Base-by-base conservation (phyloP, 1,139 yeast species). In the Blastobotrys raffinosifermentans region DNA sequence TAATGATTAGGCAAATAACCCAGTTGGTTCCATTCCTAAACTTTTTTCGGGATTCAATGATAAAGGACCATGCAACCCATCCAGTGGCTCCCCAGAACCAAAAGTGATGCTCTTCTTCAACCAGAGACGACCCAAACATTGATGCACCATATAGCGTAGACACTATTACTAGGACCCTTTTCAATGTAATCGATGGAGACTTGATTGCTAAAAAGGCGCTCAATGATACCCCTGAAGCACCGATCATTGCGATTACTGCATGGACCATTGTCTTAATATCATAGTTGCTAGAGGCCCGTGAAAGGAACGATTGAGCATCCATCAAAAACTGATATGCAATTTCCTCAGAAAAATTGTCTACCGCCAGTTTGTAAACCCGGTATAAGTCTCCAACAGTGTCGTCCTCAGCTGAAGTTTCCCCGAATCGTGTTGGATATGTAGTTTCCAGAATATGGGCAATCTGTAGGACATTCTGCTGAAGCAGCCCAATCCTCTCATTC, bases 71-170 rank as follows among this genome's bases (percentile, higher is more conserved):
- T 2, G 57, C 48, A 11, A 59, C 46, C 53, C 61, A 51, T 1
- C 63, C 67, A 0, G 75, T 61, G 0, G 75, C 63, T 13, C 78
- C 66, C 72, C 91, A 81, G 84, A 94, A 91, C 99, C 99, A 91
- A 11, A 87, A 62, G 55, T 87, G 96, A 54, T 91, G 95, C 54
- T 91, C 99, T 57, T 91, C 99, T 53, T 91, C 99, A n/a, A 91
- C 83, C 46, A 87, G 68, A 18, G 96, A 85, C 26, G 96, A 84
- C 0, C 94, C 96, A 65, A 86, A 85, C 57, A 82, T 80, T 32
- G 80, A 75, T 1, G 69, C 46, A 0, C 81, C 69, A 51, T 77
- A 79, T 0, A 67, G 29, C 1, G 67, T 45, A 7, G 76, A 66
- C 16, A 75, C 50, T 34, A 58, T 35, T 2, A 67, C 30, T 13